These are phyloP conservation scores for Vanrija sp. DNA, from an alignment of 1,284 basidiomycete genomes.

Conservation along the genomic window DNA sequence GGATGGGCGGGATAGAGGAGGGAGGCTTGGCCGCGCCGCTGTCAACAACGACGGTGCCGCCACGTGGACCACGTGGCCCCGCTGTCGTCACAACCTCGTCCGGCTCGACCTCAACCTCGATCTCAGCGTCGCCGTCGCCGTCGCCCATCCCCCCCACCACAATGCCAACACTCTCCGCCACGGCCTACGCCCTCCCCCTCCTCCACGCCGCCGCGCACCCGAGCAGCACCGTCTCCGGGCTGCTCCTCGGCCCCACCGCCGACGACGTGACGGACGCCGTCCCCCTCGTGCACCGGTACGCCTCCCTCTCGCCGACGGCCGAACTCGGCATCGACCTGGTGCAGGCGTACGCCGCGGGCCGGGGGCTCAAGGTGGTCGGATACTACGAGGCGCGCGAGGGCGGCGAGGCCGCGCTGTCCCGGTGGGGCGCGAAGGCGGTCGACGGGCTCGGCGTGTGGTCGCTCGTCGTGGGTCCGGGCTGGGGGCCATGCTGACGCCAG, in stretches of 20 bases:
- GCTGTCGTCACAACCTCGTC: too few species aligned
- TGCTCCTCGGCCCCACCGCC: conserved; percentile 33
- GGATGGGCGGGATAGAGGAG: too few species aligned
- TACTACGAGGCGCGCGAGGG: conserved; percentile 43
- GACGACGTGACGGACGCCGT: conserved; percentile 33
- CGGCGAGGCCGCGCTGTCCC: conserved; percentile 9
- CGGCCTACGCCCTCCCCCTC: conserved; percentile 34
- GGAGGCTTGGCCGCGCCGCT: too few species aligned
- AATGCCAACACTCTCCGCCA: conserved; percentile 14
- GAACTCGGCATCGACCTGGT: conserved; percentile 45
- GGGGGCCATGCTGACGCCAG: conserved; percentile 14
- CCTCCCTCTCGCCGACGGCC: conserved; percentile 39
- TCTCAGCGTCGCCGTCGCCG: too few species aligned
- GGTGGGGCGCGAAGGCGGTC: conserved; percentile 25
- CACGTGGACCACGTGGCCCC: too few species aligned
- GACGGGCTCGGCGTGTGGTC: conserved; percentile 19
- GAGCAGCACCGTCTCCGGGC: conserved; percentile 40
- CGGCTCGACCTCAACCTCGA: too few species aligned
- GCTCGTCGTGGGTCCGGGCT: conserved; percentile 32
- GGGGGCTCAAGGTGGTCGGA: conserved; percentile 28
- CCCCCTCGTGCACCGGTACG: conserved; percentile 48
- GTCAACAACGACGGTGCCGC: too few species aligned
- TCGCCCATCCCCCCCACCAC: neutral
- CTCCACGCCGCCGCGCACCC: conserved; percentile 43
- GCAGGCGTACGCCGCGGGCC: conserved; percentile 15